Evolutionary conservation across 495 filamentous ascomycete species (phyloP), one percentile per base, ranked within the genome.

Genomic region (Oleoguttula mirabilis): DNA sequence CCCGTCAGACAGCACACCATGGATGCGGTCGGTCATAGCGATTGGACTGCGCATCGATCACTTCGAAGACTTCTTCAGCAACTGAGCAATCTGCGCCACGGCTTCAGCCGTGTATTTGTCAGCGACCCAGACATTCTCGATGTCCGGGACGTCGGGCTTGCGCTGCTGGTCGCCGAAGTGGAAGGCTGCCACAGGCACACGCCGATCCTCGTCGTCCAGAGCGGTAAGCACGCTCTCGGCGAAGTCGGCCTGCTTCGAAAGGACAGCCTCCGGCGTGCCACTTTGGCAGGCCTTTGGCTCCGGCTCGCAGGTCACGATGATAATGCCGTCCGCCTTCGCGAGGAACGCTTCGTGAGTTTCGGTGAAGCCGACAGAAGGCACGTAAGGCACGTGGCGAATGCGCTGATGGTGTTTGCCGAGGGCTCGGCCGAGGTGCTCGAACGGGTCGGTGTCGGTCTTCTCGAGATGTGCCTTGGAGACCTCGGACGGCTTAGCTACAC

Each of bases 371-470:
- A 45, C 45, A 16, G 31, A 35, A 3, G 58, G 55, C 5, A 57
- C 47, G 37, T 60, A 67, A 1, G 64, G 61, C 12, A 65, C 60
- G 35, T 67, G 64, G 1, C 57, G 50, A 32, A 64, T 40, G 28
- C 53, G 44, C 11, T 25, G 16, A 41, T 61, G 58, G 24, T 55
- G 48, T 36, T 38, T 33, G 35, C 45, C 47, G 23, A 67, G 50
- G 17, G 60, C 43, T 21, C 48, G 44, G 21, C 64, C 64, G 33
- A 67, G 49, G 4, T 55, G 48, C 39, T 67, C 64, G 51, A 65
- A 67, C 0, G 64, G 64, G 40, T 67, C 64, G 17, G 37, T 42
- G 42, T 43, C 17, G 23, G n/a, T n/a, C n/a, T n/a, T n/a, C n/a
- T n/a, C n/a, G n/a, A 8, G 17, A 7, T 37, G 2, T 8, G 31